Evolutionary conservation across 306 rosid species (phyloP).

Genomic region (Ormosia semicastrata): DNA sequence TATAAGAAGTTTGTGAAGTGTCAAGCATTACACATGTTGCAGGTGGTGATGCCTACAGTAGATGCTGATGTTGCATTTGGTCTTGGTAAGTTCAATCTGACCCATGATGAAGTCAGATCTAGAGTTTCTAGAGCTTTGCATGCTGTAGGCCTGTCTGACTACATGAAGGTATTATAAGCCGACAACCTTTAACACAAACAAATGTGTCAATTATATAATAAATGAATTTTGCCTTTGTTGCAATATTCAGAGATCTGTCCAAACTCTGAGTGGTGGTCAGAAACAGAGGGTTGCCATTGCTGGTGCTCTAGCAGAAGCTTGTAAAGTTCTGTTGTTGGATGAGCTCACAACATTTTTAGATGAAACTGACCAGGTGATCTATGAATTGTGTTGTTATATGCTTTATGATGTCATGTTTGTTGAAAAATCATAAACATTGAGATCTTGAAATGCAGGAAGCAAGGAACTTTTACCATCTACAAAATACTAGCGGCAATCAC

Average conservation of each 20-base stretch:
- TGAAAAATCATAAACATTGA: not conserved
- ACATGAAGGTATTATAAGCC: conserved; percentile 59
- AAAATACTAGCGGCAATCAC: not conserved
- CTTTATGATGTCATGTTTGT: not conserved
- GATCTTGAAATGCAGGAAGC: conserved; percentile 12
- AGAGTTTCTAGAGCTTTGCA: conserved; percentile 66
- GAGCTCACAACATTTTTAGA: conserved; percentile 89
- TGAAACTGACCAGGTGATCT: conserved; percentile 76
- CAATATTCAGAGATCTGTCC: conserved; percentile 73
- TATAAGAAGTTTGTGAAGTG: not conserved
- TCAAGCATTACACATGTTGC: conserved; percentile 23
- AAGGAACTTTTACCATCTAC: not conserved
- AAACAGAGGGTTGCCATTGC: conserved; percentile 93
- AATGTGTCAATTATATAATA: not conserved
- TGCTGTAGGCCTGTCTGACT: conserved; percentile 67
- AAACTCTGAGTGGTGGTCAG: conserved; percentile 90
- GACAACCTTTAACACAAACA: conserved; percentile 1
- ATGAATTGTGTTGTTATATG: not conserved
- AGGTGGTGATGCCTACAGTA: conserved; percentile 92
- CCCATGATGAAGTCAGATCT: conserved; percentile 60
- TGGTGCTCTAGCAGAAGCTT: conserved; percentile 89
- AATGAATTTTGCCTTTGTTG: conserved; percentile 19
- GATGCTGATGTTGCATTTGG: conserved; percentile 91
- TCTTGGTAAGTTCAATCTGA: conserved; percentile 72
- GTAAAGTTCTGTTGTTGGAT: conserved; percentile 77